Evolutionary conservation across 2,329 filamentous ascomycete species (phyloP).

Genomic region (Diaporthe sp.): DNA sequence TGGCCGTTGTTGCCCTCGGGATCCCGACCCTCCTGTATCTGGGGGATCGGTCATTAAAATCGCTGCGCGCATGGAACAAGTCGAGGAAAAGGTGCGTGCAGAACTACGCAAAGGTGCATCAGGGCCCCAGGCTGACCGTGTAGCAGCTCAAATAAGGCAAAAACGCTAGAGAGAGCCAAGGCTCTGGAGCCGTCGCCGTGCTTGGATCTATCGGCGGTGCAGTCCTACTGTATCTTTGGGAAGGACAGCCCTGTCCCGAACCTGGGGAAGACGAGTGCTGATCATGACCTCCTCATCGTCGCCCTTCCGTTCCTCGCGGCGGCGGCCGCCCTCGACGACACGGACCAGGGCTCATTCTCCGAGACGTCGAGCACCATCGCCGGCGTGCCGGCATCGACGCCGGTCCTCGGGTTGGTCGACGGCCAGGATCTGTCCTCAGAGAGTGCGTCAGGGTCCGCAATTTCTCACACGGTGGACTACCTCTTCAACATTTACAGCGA

Average conservation of each 20-base stretch:
- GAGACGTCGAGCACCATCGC: constrained; percentile 42
- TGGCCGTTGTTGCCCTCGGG: constrained; percentile 46
- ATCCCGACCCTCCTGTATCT: constrained; percentile 43
- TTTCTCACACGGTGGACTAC: constrained; percentile 36
- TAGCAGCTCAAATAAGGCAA: constrained; percentile 29
- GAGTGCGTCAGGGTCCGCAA: constrained; percentile 10
- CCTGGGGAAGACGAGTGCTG: constrained; percentile 39
- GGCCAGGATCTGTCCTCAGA: constrained; percentile 39
- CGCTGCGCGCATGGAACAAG: constrained; percentile 31
- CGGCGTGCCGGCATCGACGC: constrained; percentile 36
- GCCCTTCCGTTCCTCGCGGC: constrained; percentile 38
- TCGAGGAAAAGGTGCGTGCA: constrained; percentile 39
- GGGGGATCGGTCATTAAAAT: constrained; percentile 20
- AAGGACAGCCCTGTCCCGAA: constrained; percentile 41
- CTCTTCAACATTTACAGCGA: constrained; percentile 40
- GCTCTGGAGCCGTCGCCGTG: constrained; percentile 39
- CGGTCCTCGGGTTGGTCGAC: constrained; percentile 43
- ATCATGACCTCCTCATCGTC: constrained; percentile 43
- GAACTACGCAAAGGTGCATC: not conserved
- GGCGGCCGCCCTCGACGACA: constrained; percentile 31
- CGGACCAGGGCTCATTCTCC: constrained; percentile 39
- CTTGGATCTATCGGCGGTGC: constrained; percentile 38
- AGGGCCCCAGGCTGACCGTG: constrained; percentile 24
- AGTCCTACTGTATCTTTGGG: constrained; percentile 43
- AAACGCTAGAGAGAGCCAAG: constrained; percentile 33